phyloP scores from a whole-genome alignment of 257 asterid genomes.

The Jacaranda copaia region DNA sequence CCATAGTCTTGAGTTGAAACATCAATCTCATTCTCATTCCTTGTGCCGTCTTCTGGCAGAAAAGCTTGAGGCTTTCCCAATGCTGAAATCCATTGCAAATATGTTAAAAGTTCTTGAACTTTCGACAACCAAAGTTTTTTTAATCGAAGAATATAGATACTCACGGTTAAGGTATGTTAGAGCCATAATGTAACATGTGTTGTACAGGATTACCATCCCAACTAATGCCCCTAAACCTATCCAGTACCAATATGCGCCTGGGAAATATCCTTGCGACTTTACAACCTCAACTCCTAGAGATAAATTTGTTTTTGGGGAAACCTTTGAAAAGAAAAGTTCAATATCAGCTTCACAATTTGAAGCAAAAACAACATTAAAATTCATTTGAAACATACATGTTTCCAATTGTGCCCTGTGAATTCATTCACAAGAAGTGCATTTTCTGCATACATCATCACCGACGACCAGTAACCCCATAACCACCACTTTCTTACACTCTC shows the following conservation, averaged over 20 bases:
- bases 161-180: conserved; percentile 59
- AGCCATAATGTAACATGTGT: conserved; percentile 35
- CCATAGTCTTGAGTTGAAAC: conserved; percentile 1
- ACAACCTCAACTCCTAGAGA: conserved; percentile 44
- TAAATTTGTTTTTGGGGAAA: conserved; percentile 24
- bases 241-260: conserved; percentile 46
- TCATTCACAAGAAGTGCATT: conserved; percentile 56
- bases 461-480: conserved; percentile 48
- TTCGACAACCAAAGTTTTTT: background rate
- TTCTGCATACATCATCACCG: conserved; percentile 52
- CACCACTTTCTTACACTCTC: conserved; percentile 45
- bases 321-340: conserved; percentile 20
- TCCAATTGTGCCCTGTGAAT: conserved; percentile 55
- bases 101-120: background rate
- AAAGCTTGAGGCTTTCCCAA: conserved; percentile 54
- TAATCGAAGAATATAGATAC: conserved; percentile 21
- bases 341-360: background rate
- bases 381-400: conserved; percentile 36
- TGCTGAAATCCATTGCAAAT: conserved; percentile 45
- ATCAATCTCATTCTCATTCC: conserved; percentile 17
- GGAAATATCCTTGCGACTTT: conserved; percentile 40
- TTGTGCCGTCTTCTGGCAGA: conserved; percentile 41
- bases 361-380: background rate
- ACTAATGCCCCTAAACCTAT: conserved; percentile 52
- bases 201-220: conserved; percentile 41